phyloP scores from a whole-genome alignment of 1,284 basidiomycete genomes.

The Rhodotorula sp. region DNA sequence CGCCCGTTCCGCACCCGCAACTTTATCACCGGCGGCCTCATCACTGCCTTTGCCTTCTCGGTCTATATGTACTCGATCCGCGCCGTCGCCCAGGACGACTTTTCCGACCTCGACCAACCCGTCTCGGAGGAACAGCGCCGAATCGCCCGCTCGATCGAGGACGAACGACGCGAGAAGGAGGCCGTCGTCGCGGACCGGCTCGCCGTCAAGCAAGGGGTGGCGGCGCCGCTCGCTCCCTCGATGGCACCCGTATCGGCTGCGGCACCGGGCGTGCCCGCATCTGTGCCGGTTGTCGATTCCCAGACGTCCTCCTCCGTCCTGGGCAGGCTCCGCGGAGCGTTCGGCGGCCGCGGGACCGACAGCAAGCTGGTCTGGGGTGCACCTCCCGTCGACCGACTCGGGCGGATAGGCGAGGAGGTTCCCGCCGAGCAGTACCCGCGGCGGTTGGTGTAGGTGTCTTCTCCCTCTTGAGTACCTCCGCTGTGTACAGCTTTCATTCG shows the following conservation, averaged over 20 bases:
- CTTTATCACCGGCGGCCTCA: constrained; percentile 68
- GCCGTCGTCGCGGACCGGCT: constrained; percentile 17
- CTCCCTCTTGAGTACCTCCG: too few relatives aligned
- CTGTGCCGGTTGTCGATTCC: background rate
- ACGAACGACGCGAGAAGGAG: constrained; percentile 23
- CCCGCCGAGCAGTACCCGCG: constrained; percentile 11
- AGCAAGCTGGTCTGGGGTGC: constrained; percentile 36
- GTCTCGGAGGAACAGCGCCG: constrained; percentile 17
- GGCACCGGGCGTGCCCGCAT: background rate
- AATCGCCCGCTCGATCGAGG: constrained; percentile 30
- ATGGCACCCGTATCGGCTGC: background rate
- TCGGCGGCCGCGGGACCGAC: constrained; percentile 23
- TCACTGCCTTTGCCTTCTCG: constrained; percentile 73
- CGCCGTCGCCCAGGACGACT: constrained; percentile 89
- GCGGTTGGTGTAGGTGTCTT: constrained; percentile 5
- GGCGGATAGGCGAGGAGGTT: constrained; percentile 24
- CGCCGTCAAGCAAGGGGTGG: background rate
- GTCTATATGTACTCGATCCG: constrained; percentile 91
- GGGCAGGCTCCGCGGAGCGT: constrained; percentile 1
- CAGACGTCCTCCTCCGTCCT: background rate
- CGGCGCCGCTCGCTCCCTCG: background rate
- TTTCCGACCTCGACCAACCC: constrained; percentile 50
- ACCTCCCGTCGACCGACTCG: constrained; percentile 36
- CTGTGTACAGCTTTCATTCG: too few relatives aligned
- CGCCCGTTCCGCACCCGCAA: constrained; percentile 78